Base-by-base conservation (phyloP, 495 filamentous ascomycete species). In the Chaetomium tenue region DNA sequence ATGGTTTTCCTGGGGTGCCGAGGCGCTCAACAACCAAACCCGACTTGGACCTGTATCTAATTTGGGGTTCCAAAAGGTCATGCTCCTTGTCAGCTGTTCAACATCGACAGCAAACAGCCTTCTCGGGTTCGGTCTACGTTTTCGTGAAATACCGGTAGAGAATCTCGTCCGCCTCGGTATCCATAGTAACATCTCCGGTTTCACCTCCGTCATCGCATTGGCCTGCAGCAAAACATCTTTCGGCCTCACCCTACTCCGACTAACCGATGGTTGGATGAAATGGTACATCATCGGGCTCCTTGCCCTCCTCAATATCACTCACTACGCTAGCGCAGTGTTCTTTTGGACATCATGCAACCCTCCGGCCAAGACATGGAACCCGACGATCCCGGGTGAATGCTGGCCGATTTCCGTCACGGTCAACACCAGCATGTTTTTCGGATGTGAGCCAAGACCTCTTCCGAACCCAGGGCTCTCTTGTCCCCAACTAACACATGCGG, bases 271-370 rank as follows among this genome's bases (percentile, higher is more conserved):
- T 11, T 70, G 67, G 68, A 63, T 65, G 28, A 63, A 54, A 37
- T 66, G 58, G 55, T 52, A 64, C 47, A 23, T 74, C n/a, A 70
- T 66, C 68, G 63, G 72, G 42, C 63, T 79, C 22, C 75, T 76
- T 33, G 61, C 71, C 51, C 63, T 62, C 33, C 71, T 79, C 48
- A 80, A 79, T 64, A 46, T 76, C 22, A 69, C 72, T 58, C 71
- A 76, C 54, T 72, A 73, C 23, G 47, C 77, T n/a, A 77, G 72
- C 42, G 75, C 74, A 23, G 67, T 81, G 5, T 77, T 80, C 50
- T 72, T 71, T 9, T 82, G 74, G 67, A 58, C 78, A 0, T 66
- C 70, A 33, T 82, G 79, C 63, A 52, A 70, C 39, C 68, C 58
- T n/a, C 77, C 78, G 15, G 65, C 70, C 25, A 77, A 76, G 55